Evolutionary conservation across 371 early-diverging fungal genomes (phyloP), one percentile per base, ranked within the genome.

Genomic region (Apophysomyces variabilis): DNA sequence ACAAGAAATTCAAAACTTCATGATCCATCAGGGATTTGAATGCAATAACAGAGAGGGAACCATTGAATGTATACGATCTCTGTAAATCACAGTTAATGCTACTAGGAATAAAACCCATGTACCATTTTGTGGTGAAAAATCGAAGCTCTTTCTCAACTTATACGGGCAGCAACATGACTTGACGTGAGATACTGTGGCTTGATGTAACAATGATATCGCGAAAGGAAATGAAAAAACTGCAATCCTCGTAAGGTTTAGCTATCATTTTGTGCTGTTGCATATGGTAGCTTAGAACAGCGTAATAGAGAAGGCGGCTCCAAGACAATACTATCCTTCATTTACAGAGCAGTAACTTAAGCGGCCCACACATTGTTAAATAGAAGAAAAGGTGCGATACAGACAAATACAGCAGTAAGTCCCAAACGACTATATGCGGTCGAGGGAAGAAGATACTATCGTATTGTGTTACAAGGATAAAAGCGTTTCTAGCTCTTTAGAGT

Each of bases 1-100:
- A 32, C 21, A 38, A 26, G 60, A 65, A 35, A 68, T 72, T 39
- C 62, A 58, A 6, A 58, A 67, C 38, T 72, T 66, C 46, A 67
- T 72, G 63, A 46, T 41, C 9, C 61, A 57, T 43, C 65, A 65
- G 26, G 72, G 72, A n/a, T 72, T 60, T 56, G 39, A 65, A 21
- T 69, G 69, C 21, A 62, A 9, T 12, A 39, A 35, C n/a, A 39
- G n/a, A n/a, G 67, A 66, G 2, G 62, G 63, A 6, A 39, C 68
- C 26, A 62, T 67, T 38, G 58, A 38, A 4, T 67, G 68, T 58
- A 60, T 50, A 46, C 43, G 58, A 1, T 63, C 46, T 14, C 50
- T 43, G 32, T 50, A 50, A 50, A 21, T 13, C 8, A 5, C 8
- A 1, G 13, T 41, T 41, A 8, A 41, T 8, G 3, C 32, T 26